Percentiles rank a stretch among this genome's conserved stretches.
Evolutionary conservation across 192 early-diverging fungal genomes (phyloP).

Genomic region (Entophlyctis luteolus): DNA sequence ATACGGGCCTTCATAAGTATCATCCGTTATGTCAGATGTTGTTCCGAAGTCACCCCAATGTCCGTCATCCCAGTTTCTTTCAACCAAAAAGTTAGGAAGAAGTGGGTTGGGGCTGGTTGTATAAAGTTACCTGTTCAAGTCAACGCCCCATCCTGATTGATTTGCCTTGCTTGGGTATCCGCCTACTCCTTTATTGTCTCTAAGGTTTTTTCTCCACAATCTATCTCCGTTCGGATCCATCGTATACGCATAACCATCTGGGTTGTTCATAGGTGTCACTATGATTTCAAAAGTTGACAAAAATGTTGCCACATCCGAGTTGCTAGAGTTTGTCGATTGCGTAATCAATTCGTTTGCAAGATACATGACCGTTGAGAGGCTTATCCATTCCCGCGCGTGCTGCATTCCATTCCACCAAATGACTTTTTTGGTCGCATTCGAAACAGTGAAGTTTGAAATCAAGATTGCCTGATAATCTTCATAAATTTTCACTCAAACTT

Average conservation of each 20-base stretch:
- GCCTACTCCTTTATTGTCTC: too few species aligned
- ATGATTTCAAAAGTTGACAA: slow-evolving; percentile 42
- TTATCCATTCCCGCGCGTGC: slow-evolving; percentile 54
- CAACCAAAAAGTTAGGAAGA: too few species aligned
- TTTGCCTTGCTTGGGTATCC: slow-evolving; percentile 38
- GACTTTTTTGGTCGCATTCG: slow-evolving; percentile 9
- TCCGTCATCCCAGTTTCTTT: slow-evolving; percentile 41
- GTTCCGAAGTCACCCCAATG: slow-evolving; percentile 45
- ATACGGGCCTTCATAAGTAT: slow-evolving; percentile 41
- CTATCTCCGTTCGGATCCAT: neutral
- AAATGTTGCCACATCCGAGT: slow-evolving; percentile 21
- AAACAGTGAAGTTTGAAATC: slow-evolving; percentile 11
- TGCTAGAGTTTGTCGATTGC: neutral
- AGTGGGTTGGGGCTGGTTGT: neutral
- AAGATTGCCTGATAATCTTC: slow-evolving; percentile 3
- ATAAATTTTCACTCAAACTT: too few species aligned
- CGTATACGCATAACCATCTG: slow-evolving; percentile 47
- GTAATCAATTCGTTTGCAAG: slow-evolving; percentile 30
- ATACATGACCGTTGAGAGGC: slow-evolving; percentile 44
- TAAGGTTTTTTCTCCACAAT: slow-evolving; percentile 42
- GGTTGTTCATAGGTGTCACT: slow-evolving; percentile 37
- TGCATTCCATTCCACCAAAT: slow-evolving; percentile 26
- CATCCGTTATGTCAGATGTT: slow-evolving; percentile 32
- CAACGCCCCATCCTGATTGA: slow-evolving; percentile 13
- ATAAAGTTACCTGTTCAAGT: slow-evolving; percentile 12